Evolutionary conservation across 805 yeast genomes (phyloP).

Genomic region (Wickerhamiella sorbophila): DNA sequence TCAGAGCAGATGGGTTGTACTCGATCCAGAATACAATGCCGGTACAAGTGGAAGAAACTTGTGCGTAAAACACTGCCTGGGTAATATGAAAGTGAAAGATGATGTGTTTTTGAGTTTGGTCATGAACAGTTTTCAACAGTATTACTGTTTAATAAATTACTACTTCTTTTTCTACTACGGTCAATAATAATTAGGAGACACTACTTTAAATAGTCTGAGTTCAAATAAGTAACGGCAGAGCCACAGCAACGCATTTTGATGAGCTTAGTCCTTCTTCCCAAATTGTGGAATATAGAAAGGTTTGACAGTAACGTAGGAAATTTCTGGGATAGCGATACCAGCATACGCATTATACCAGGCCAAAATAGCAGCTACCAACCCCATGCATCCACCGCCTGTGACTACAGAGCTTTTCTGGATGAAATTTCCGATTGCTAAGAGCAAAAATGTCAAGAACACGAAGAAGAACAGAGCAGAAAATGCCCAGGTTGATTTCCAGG

Average conservation of each 20-base stretch:
- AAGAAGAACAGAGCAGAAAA: conserved; percentile 43
- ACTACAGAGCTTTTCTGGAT: conserved; percentile 22
- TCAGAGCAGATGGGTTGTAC: conserved; percentile 81
- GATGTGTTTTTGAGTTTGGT: too few species aligned
- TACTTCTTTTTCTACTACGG: too few species aligned
- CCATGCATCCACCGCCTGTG: conserved; percentile 50
- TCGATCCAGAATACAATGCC: conserved; percentile 83
- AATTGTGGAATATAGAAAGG: conserved; percentile 34
- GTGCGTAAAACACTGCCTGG: conserved; percentile 5
- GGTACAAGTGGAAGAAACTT: conserved; percentile 88
- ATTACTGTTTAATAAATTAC: too few species aligned
- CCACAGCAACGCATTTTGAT: too few species aligned
- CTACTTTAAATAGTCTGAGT: too few species aligned
- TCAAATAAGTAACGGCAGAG: too few species aligned
- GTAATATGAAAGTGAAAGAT: too few species aligned
- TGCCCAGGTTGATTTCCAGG: conserved; percentile 50
- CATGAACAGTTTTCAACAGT: too few species aligned
- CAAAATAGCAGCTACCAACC: conserved; percentile 38
- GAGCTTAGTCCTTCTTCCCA: too few species aligned
- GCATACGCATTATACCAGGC: conserved; percentile 55
- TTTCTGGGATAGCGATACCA: conserved; percentile 43
- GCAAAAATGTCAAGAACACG: conserved; percentile 39
- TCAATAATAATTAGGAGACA: too few species aligned
- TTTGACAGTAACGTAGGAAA: conserved; percentile 40
- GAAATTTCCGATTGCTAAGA: conserved; percentile 40